A percentile compares a stretch with the other conserved stretches of the same genome.
phyloP scores from a whole-genome alignment of 2,329 filamentous ascomycete species.

The Coniochaeta prunicola region DNA sequence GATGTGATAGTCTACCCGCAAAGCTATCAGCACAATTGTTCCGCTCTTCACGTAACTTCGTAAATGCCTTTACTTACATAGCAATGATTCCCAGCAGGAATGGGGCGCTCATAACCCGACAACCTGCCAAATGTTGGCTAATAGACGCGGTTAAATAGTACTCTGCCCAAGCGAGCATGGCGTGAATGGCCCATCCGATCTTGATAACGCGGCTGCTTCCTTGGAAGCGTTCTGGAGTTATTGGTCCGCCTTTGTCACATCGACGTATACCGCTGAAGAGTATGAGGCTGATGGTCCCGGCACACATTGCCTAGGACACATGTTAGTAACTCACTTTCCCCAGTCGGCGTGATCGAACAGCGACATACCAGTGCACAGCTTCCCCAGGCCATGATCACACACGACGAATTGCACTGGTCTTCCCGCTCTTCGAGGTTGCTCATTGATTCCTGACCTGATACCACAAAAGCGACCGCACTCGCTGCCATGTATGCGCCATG shows the following conservation, averaged over 20 bases:
- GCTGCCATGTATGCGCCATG: not conserved
- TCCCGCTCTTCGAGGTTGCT: not conserved
- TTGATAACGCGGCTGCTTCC: not conserved
- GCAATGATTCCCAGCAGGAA: not conserved
- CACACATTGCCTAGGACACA: not conserved
- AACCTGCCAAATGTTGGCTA: not conserved
- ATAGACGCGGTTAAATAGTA: not conserved
- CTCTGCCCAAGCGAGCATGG: not conserved
- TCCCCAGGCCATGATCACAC: not conserved
- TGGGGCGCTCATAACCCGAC: not conserved
- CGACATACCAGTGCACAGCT: not conserved
- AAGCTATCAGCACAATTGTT: not conserved
- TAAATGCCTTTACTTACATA: not conserved
- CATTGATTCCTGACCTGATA: not conserved
- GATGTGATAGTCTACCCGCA: not conserved
- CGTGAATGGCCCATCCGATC: not conserved
- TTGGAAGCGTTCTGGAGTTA: not conserved
- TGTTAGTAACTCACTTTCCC: not conserved
- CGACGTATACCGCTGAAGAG: not conserved
- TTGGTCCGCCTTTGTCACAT: not conserved
- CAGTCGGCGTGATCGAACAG: not conserved
- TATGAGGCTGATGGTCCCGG: not conserved
- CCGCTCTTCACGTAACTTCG: not conserved
- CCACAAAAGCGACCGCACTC: not conserved
- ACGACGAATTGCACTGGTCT: not conserved